Conservation (phyloP, 2,329 filamentous ascomycete genomes). For the Trichothecium sympodiale region DNA sequence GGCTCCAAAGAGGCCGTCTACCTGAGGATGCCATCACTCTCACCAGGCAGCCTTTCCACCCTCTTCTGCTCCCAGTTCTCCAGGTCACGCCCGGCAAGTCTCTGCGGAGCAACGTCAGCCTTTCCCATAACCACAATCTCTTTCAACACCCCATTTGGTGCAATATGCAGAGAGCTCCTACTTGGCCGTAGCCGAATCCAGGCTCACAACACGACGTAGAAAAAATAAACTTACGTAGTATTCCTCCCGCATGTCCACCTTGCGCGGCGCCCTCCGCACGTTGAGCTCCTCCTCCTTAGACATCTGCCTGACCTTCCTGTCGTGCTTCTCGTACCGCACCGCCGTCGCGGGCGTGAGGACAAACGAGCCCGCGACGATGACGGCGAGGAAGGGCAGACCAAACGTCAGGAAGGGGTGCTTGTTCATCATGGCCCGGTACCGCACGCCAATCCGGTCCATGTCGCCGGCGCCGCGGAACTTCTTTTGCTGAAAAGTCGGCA, state of each 20-base stretch:
- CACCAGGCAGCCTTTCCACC: slow-evolving; percentile 79
- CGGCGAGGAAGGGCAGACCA: slow-evolving; percentile 80
- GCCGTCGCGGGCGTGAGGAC: slow-evolving; percentile 90
- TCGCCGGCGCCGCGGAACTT: slow-evolving; percentile 60
- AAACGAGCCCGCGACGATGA: slow-evolving; percentile 88
- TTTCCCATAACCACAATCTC: background rate
- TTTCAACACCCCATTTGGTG: no score
- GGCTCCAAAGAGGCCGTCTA: background rate
- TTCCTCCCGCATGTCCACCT: slow-evolving; percentile 72
- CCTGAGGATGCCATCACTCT: slow-evolving; percentile 70
- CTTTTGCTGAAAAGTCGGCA: slow-evolving; percentile 52
- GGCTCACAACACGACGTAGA: no score
- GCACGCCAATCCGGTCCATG: slow-evolving; percentile 56
- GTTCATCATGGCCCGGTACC: slow-evolving; percentile 65
- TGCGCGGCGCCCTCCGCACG: slow-evolving; percentile 58
- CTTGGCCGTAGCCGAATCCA: no score
- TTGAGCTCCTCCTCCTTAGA: slow-evolving; percentile 79
- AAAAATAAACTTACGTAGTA: slow-evolving; percentile 58
- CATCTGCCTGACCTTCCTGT: slow-evolving; percentile 78
- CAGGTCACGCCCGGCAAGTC: slow-evolving; percentile 81
- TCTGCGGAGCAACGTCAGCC: slow-evolving; percentile 50
- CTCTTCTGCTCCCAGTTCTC: slow-evolving; percentile 97
- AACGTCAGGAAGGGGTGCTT: slow-evolving; percentile 86
- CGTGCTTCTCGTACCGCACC: slow-evolving; percentile 84
- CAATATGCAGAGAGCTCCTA: no score